Base-by-base conservation (phyloP, 805 yeast genomes). In the Saccharomyces kudriavzevii region DNA sequence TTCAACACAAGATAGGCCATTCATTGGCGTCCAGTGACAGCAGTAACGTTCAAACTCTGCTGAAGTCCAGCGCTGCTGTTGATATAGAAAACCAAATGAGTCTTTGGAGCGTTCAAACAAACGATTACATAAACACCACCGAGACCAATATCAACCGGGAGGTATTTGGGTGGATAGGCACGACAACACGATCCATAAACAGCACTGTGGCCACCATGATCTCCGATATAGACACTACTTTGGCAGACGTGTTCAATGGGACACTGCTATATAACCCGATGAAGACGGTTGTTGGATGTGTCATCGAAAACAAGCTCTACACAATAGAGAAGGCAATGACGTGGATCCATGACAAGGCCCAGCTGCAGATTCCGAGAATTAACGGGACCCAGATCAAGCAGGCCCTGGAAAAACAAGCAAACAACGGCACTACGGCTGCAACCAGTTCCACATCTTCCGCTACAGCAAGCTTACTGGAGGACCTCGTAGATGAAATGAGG, bases 331-430 rank as follows among this genome's bases (percentile, higher is more conserved):
- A 78, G 29, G 98, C 95, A 0, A 69, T 91, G 52, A 78, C 83
- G 1, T 94, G 97, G 97, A 71, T 90, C 1, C 75, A 84, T 59
- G 72, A 84, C 35, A 74, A 87, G 57, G 75, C 90, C 2, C 74
- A 80, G 14, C 69, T 90, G 2, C 58, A 71, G 0, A 64, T 89
- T 1, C 96, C 96, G 0, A 60, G 74, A 45, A 67, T 84, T 14
- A 73, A 72, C 48, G 66, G 66, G 10, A 56, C 65, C 4, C 70
- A 70, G 25, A 51, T 76, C 2, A 46, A 62, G 5, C 43, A 56
- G 29, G 62, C 61, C 2, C 24, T 69, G 20, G 45, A 10, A 52
- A 56, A 14, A 54, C 60, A 1, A 56, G 59, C 53, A 28, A 13
- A 29, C 17, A 49, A 40, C 24, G 48, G 30, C 14, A 45, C 47